Evolutionary conservation across 495 filamentous ascomycete species (phyloP), one percentile per base, ranked within the genome.

Genomic region (Talaromyces stipitatus): DNA sequence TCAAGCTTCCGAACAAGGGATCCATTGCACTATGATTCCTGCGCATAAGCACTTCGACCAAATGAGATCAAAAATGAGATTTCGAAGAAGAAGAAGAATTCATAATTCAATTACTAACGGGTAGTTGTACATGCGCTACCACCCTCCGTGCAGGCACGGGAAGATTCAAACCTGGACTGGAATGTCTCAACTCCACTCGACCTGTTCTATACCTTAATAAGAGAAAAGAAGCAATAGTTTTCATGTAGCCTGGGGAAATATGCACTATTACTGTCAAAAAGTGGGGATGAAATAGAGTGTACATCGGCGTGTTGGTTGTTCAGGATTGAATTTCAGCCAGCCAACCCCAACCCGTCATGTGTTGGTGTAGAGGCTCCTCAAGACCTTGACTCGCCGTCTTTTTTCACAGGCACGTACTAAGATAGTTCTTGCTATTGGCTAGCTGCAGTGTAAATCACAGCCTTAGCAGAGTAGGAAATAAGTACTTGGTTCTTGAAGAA

Each of bases 251-350:
- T 52, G 10, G 10, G 26, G n/a, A 20, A 22, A 22, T 30, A n/a
- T 29, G 10, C 12, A 27, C n/a, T 20, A 12, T 27, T 16, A 14
- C 48, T 28, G n/a, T 12, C 27, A 27, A 52, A 52, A 41, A 33
- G 47, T 27, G 16, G 52, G 16, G 52, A 10, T 38, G 22, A 2
- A 10, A 20, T 11, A 12, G 45, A 18, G 22, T 29, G 28, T 33
- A 20, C 7, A 52, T 32, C 12, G 27, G 18, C 22, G 12, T 6
- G 18, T 38, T n/a, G 30, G 52, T 33, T 4, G 52, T 54, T 7
- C 28, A 26, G 32, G 22, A 54, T 54, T 33, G 29, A 16, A 14
- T 23, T 54, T 54, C 52, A 54, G 32, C 52, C 52, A 54, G 52
- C 52, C 52, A 23, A 27, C 52, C 28, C 16, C 29, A 43, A 33